Base-by-base conservation (phyloP, 441 rosid species). In the Pelargonium fulgidum region DNA sequence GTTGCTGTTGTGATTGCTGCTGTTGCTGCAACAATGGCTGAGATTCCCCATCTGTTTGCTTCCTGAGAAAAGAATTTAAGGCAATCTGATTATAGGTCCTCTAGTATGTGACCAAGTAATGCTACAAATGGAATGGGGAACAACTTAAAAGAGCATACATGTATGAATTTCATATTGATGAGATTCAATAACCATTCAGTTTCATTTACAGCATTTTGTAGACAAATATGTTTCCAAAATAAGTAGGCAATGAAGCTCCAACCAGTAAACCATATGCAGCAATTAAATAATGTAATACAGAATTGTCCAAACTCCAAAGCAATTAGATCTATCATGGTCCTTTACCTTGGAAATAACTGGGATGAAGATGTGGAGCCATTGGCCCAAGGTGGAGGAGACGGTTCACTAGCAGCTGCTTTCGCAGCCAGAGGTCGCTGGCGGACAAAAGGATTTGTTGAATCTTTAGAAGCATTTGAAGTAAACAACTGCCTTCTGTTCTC, bases 351-450 rank as follows among this genome's bases (percentile, higher is more conserved):
- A 78, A 84, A 81, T 64, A 76, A 73, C 72, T 82, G 89, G 78
- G 93, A 82, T 39, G 98, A 86, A 0, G 94, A 82, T 20, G 88
- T 72, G n/a, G 93, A 77, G 72, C 85, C 90, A 81, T 83, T 88
- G 70, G 89, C 90, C 97, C 96, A 91, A 65, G 96, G 96, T 75
- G 82, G 81, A 70, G 86, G 89, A 64, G 85, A 77, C 68, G 96
- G 78, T 77, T 83, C 83, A 77, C 69, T 79, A 65, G 82, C 76
- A 72, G 85, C 71, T 74, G 88, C 42, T 81, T 80, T 86, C 42
- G 93, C 67, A 74, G 96, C 90, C 59, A 93, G 85, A 68, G 96
- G 96, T 41, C 93, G 96, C 72, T 89, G 97, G 62, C 96, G 92
- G 68, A 91, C 89, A 52, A 93, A 93, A 56, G 98, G 96, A 83